phyloP scores from a whole-genome alignment of 768 basidiomycete species.

The Melanogaster broomeanus region DNA sequence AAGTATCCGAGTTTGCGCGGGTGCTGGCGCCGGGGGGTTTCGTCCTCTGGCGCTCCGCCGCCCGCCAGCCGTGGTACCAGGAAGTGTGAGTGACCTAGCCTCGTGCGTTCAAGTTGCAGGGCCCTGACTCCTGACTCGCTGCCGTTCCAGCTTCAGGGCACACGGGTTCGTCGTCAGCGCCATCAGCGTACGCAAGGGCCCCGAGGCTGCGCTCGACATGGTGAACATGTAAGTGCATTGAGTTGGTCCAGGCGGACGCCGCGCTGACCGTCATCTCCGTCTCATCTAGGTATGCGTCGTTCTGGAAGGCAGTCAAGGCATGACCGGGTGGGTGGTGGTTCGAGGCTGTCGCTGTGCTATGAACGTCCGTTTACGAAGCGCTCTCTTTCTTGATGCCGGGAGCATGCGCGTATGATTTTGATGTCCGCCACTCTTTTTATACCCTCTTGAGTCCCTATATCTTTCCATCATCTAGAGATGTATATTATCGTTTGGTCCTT shows the following conservation, averaged over 20 bases:
- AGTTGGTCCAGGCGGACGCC: neutral
- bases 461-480: too few species aligned
- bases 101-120: neutral
- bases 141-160: slow-evolving; percentile 43
- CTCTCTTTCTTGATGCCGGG: too few species aligned
- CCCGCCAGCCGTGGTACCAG: slow-evolving; percentile 66
- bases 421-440: too few species aligned
- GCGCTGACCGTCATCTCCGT: neutral
- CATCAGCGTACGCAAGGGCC: slow-evolving; percentile 53
- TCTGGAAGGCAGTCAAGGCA: slow-evolving; percentile 29
- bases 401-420: too few species aligned
- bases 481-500: too few species aligned
- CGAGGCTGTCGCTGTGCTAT: too few species aligned
- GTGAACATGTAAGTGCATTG: slow-evolving; percentile 62
- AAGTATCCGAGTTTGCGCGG: slow-evolving; percentile 54
- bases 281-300: slow-evolving; percentile 31
- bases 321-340: slow-evolving; percentile 2
- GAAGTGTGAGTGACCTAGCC: slow-evolving; percentile 37
- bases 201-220: slow-evolving; percentile 53
- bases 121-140: neutral
- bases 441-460: too few species aligned
- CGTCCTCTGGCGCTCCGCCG: slow-evolving; percentile 68
- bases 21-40: slow-evolving; percentile 60
- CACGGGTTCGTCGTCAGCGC: slow-evolving; percentile 55
- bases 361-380: too few species aligned